Percentiles rank a stretch among this genome's conserved stretches.
Conservation (phyloP, 129 eudicot species). For the Solidago caesia region DNA sequence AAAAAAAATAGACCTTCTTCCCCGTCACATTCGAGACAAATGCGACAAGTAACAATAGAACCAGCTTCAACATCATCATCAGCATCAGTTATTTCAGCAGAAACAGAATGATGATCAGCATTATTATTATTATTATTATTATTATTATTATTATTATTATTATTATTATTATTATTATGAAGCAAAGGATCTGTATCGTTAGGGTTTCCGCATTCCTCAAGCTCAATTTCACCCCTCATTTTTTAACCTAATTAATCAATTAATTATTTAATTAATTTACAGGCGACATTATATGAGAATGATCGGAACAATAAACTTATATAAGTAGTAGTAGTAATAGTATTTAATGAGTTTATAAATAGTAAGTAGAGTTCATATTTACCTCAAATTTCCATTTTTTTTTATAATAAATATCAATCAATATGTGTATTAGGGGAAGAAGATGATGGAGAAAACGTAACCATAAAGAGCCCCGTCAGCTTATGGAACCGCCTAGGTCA, state of each 20-base stretch:
- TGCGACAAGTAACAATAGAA: conserved; percentile 54
- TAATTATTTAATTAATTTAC: no score
- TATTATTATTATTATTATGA: conserved; percentile 12
- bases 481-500: conserved; percentile 30
- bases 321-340: not conserved
- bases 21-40: conserved; percentile 75
- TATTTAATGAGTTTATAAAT: not conserved
- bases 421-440: conserved; percentile 20
- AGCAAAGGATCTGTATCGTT: conserved; percentile 68
- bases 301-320: not conserved
- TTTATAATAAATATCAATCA: not conserved
- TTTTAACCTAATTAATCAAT: not conserved
- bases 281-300: no score
- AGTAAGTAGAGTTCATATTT: conserved; percentile 22
- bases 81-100: no score
- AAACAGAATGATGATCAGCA: no score
- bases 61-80: conserved; percentile 60
- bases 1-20: conserved; percentile 48
- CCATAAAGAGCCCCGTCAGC: conserved; percentile 12
- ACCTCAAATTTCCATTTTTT: conserved; percentile 13
- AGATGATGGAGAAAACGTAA: conserved; percentile 4
- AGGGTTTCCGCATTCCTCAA: conserved; percentile 46
- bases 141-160: conserved; percentile 15
- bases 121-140: not conserved
- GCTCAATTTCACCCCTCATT: conserved; percentile 60